These are phyloP conservation scores for Aspergillus wentii DNA, from an alignment of 495 filamentous ascomycete species.

Conservation along the genomic window DNA sequence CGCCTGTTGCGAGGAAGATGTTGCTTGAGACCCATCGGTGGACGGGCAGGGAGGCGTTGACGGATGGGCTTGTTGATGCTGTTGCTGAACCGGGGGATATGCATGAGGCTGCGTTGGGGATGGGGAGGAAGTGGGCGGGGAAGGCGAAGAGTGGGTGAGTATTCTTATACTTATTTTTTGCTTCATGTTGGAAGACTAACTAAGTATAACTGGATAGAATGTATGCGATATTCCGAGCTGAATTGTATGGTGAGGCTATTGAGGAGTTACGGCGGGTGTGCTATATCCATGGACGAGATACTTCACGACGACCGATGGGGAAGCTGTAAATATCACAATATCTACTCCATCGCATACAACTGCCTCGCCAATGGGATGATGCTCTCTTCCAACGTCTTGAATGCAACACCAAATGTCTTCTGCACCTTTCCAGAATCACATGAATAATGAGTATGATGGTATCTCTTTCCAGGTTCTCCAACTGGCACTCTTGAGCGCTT, in stretches of 20 bases:
- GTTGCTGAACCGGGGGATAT: constrained; percentile 41
- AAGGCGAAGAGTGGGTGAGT: constrained; percentile 45
- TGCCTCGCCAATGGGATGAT: constrained; percentile 18
- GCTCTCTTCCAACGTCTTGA: constrained; percentile 13
- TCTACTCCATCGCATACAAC: constrained; percentile 13
- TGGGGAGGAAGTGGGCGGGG: constrained; percentile 34
- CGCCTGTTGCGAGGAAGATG: constrained; percentile 46
- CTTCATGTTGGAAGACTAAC: background rate
- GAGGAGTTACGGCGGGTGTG: constrained; percentile 43
- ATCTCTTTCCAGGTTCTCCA: constrained; percentile 20
- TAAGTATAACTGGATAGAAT: constrained; percentile 25
- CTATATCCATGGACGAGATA: constrained; percentile 42
- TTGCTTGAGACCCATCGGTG: constrained; percentile 46
- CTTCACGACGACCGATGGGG: no score
- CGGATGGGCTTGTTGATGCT: constrained; percentile 46
- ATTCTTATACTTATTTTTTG: background rate
- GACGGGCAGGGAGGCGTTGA: constrained; percentile 43
- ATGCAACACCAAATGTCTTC: constrained; percentile 10
- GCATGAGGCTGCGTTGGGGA: constrained; percentile 36
- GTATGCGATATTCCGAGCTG: constrained; percentile 40
- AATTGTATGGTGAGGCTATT: constrained; percentile 46
- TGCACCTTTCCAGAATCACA: constrained; percentile 21
- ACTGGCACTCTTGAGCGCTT: constrained; percentile 9
- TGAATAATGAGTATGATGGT: constrained; percentile 20
- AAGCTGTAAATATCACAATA: no score